phyloP scores from a whole-genome alignment of 257 asterid genomes.

The Solanum piurae region DNA sequence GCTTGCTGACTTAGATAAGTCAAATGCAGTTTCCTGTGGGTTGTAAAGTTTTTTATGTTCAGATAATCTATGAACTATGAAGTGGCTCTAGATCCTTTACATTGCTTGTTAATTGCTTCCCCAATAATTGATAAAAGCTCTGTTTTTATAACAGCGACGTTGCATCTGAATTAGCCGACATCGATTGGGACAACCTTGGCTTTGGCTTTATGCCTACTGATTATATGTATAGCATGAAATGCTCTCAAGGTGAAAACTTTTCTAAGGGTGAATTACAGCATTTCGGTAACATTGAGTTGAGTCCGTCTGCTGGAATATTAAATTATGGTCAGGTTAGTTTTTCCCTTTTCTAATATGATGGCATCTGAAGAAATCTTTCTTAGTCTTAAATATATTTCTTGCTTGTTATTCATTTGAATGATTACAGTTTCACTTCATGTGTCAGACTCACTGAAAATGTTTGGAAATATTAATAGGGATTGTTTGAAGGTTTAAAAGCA shows the following conservation, averaged over 20 bases:
- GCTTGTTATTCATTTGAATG: background rate
- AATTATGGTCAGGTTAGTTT: slow-evolving; percentile 87
- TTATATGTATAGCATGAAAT: slow-evolving; percentile 84
- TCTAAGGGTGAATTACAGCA: slow-evolving; percentile 65
- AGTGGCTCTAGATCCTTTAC: background rate
- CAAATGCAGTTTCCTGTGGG: background rate
- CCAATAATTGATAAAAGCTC: background rate
- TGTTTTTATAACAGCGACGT: slow-evolving; percentile 36
- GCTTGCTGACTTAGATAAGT: background rate
- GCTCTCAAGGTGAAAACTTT: slow-evolving; percentile 63
- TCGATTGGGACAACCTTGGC: slow-evolving; percentile 95
- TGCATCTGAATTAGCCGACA: slow-evolving; percentile 40
- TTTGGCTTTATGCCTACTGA: slow-evolving; percentile 71
- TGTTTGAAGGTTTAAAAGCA: slow-evolving; percentile 91
- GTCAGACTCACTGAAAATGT: background rate
- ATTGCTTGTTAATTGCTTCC: background rate
- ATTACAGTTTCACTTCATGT: background rate
- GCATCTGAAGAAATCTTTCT: background rate
- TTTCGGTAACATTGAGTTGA: slow-evolving; percentile 92
- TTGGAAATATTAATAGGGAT: slow-evolving; percentile 40
- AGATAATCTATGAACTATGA: background rate
- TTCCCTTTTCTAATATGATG: background rate
- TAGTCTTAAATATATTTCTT: background rate
- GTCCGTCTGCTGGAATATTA: slow-evolving; percentile 86
- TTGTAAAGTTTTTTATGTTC: background rate